Conservation (phyloP, 2,329 filamentous ascomycete species). For the Alternaria triticimaculans region DNA sequence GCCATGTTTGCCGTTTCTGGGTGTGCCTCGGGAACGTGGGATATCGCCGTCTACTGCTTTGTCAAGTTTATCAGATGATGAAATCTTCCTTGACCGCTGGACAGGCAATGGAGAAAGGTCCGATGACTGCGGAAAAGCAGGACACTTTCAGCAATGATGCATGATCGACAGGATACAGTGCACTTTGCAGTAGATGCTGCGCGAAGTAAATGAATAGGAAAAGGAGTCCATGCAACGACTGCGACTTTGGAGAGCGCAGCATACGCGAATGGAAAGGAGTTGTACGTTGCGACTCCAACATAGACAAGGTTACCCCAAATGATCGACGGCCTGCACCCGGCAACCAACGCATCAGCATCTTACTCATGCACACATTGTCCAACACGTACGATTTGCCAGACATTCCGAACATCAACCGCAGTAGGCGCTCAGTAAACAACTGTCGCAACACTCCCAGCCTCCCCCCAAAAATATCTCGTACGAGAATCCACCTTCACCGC, state of each 20-base stretch:
- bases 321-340: background rate
- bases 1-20: background rate
- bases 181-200: background rate
- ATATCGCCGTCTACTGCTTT: background rate
- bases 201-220: background rate
- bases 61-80: background rate
- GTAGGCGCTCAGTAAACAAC: background rate
- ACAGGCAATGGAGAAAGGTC: background rate
- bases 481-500: background rate
- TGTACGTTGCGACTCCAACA: background rate
- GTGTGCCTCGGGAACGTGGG: background rate
- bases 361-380: conserved; percentile 7
- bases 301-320: background rate
- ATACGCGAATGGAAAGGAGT: background rate
- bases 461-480: background rate
- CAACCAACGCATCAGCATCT: background rate
- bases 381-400: background rate
- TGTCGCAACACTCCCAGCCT: background rate
- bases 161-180: background rate
- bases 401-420: background rate
- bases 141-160: background rate
- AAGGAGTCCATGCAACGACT: background rate
- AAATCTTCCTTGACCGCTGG: background rate
- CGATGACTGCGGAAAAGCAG: background rate
- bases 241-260: background rate